Evolutionary conservation across 1,284 basidiomycete species (phyloP).

Genomic region (Ganoderma meredithae): DNA sequence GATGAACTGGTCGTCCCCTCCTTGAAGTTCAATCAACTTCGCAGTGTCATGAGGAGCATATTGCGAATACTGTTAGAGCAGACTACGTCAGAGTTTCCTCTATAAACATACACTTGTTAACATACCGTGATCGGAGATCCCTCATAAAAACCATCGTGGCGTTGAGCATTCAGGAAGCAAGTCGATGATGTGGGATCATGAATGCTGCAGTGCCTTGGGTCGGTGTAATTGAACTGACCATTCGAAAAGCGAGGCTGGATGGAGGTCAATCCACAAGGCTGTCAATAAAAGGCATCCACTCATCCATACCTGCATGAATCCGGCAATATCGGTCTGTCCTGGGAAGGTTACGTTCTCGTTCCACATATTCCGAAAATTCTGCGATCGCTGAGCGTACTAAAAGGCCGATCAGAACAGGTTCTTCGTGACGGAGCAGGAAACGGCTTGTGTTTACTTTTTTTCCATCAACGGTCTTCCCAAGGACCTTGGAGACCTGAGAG

Average conservation of each 20-base stretch:
- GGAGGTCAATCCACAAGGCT: neutral
- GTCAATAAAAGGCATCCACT: neutral
- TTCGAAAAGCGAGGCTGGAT: slow-evolving; percentile 61
- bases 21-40: slow-evolving; percentile 63
- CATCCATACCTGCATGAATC: slow-evolving; percentile 60
- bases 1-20: slow-evolving; percentile 61
- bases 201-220: slow-evolving; percentile 70
- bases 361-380: slow-evolving; percentile 68
- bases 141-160: slow-evolving; percentile 72
- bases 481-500: slow-evolving; percentile 63
- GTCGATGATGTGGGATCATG: slow-evolving; percentile 63
- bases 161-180: slow-evolving; percentile 66
- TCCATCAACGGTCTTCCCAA: slow-evolving; percentile 58
- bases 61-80: slow-evolving; percentile 39
- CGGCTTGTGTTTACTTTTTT: slow-evolving; percentile 49
- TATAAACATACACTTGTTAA: slow-evolving; percentile 43
- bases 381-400: slow-evolving; percentile 61
- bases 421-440: neutral
- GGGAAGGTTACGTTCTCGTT: slow-evolving; percentile 61
- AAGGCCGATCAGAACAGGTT: neutral
- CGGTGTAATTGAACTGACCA: slow-evolving; percentile 69
- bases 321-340: slow-evolving; percentile 46
- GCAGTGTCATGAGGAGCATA: slow-evolving; percentile 72
- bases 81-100: no score
- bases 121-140: slow-evolving; percentile 65